Base-by-base conservation (phyloP, 2,329 filamentous ascomycete genomes). In the Furcasterigmium furcatum region DNA sequence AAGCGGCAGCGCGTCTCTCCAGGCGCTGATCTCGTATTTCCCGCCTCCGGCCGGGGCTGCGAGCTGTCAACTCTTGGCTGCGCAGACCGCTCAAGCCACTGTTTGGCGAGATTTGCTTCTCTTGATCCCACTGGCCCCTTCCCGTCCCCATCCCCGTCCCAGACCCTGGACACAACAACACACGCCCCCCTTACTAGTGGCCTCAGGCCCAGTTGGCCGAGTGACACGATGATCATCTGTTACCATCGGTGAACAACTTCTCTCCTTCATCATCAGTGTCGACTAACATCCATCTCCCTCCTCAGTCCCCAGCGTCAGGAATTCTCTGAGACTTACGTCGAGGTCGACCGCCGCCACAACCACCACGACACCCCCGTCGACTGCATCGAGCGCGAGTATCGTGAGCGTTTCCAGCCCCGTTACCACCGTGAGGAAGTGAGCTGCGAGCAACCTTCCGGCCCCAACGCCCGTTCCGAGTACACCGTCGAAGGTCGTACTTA, bases 351-450 rank as follows among this genome's bases (percentile, higher is more conserved):
- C 55, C 65, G 68, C 57, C 68, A 71, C 60, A 64, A 69, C 52
- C 68, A 69, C 61, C 64, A 73, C 58, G 61, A 61, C 57, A 74
- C 67, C 56, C 68, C 75, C 55, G 74, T 85, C 65, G 82, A 86
- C 70, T 65, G 78, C 55, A 79, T 79, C 62, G 82, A 86, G 70
- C 79, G 78, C 68, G 74, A 84, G 68, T 85, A 84, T 66, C 81
- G 82, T 61, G 70, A 80, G 63, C 79, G 77, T 55, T 72, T 74
- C 67, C 78, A 80, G 56, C 73, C 77, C 55, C 67, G 62, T 61
- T 72, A 72, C 65, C 57, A 65, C 47, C 55, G 55, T 46, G 65
- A 73, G 50, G 63, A 71, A 44, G 54, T 60, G 47, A 50, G 54
- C 46, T 60, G 62, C 56, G 44, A 55, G 46, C 53, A 50, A 51